Conservation (phyloP, 2,329 filamentous ascomycete species). For the Fusarium multiceps region DNA sequence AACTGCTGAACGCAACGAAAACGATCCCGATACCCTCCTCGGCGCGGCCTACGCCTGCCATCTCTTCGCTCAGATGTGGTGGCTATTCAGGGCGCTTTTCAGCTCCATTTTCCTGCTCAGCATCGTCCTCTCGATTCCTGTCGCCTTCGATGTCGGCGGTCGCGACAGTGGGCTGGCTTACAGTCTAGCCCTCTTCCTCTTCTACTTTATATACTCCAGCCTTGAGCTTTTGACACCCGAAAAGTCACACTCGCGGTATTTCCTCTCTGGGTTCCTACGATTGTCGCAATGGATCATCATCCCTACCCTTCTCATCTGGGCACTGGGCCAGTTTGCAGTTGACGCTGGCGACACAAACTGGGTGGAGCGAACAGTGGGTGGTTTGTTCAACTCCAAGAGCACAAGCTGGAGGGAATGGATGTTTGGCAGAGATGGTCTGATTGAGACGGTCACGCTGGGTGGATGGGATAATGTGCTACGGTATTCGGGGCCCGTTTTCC, state of each 20-base stretch:
- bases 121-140: conserved; percentile 94
- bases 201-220: conserved; percentile 89
- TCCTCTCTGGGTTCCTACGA: conserved; percentile 75
- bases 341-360: conserved; percentile 82
- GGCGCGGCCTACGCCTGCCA: conserved; percentile 46
- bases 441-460: conserved; percentile 84
- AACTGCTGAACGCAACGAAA: conserved; percentile 25
- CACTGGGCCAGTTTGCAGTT: conserved; percentile 92
- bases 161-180: conserved; percentile 94
- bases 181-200: conserved; percentile 86
- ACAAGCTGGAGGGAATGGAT: conserved; percentile 84
- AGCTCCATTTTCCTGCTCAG: conserved; percentile 88
- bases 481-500: conserved; percentile 94
- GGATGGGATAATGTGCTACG: conserved; percentile 88
- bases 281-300: conserved; percentile 88
- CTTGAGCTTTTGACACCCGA: conserved; percentile 85
- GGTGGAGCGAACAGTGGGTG: conserved; percentile 82
- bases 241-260: conserved; percentile 77
- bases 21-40: conserved; percentile 32
- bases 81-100: conserved; percentile 81
- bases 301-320: conserved; percentile 90
- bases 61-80: conserved; percentile 73
- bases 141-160: conserved; percentile 97
- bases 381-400: conserved; percentile 70
- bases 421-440: conserved; percentile 84